Conservation (phyloP, 305 asterid genomes). For the Ilex paraguariensis region DNA sequence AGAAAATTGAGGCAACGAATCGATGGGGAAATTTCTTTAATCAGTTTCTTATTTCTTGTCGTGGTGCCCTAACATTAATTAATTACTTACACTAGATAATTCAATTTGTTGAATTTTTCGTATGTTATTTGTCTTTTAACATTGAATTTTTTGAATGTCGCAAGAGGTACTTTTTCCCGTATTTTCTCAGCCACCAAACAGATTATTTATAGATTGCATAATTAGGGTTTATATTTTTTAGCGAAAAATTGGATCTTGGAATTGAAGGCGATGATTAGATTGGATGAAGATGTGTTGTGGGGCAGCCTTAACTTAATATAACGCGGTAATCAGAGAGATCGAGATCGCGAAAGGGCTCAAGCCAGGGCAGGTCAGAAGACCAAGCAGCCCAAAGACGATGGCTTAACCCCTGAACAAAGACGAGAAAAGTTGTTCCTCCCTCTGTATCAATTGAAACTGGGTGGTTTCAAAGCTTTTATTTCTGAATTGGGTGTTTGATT, state of each 20-base stretch:
- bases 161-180: background rate
- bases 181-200: background rate
- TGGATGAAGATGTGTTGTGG: constrained; percentile 10
- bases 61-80: no score
- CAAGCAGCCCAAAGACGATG: constrained; percentile 46
- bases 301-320: constrained; percentile 39
- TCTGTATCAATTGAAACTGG: background rate
- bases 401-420: constrained; percentile 81
- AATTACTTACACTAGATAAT: no score
- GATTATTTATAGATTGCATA: background rate
- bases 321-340: constrained; percentile 78
- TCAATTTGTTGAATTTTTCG: no score
- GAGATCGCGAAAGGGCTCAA: constrained; percentile 80
- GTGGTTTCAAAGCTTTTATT: background rate
- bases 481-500: background rate
- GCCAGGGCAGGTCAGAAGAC: constrained; percentile 50
- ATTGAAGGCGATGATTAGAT: background rate
- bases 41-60: no score
- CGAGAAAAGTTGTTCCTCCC: constrained; percentile 48
- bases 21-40: no score
- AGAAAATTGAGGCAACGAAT: no score
- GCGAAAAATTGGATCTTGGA: no score
- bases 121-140: no score
- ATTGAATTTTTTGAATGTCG: no score
- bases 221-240: background rate